Conservation (phyloP, 768 basidiomycete genomes). For the Saitozyma sp. region DNA sequence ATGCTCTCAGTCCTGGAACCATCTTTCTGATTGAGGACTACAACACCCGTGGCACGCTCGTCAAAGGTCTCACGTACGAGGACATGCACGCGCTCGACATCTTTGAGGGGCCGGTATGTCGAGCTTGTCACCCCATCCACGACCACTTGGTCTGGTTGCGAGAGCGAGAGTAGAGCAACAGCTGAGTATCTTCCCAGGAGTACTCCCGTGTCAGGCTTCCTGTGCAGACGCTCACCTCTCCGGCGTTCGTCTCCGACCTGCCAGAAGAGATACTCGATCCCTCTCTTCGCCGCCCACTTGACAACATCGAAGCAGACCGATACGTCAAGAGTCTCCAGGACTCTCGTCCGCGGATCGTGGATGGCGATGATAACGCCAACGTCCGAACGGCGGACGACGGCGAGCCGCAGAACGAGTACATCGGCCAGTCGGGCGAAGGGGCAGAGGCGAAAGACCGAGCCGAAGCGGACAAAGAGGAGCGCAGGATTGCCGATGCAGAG, state of each 20-base stretch:
- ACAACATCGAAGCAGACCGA: conserved; percentile 52
- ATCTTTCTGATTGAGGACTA: conserved; percentile 58
- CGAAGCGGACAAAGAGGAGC: background rate
- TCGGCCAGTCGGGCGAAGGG: too few relatives aligned
- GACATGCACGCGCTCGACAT: conserved; percentile 72
- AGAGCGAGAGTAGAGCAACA: too few relatives aligned
- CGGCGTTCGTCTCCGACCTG: conserved; percentile 6
- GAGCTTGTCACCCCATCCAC: background rate
- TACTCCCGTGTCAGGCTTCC: conserved; percentile 63
- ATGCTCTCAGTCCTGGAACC: too few relatives aligned
- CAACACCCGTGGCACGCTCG: conserved; percentile 75
- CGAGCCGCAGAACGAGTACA: too few relatives aligned
- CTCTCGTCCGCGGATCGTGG: too few relatives aligned
- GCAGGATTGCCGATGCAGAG: background rate
- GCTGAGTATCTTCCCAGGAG: conserved; percentile 59
- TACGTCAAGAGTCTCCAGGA: too few relatives aligned
- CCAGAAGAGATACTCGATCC: conserved; percentile 22
- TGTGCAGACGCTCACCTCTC: conserved; percentile 61
- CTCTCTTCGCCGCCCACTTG: conserved; percentile 42
- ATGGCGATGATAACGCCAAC: too few relatives aligned
- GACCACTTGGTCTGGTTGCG: background rate
- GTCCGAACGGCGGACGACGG: too few relatives aligned
- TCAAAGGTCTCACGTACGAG: conserved; percentile 64
- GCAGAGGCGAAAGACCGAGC: background rate
- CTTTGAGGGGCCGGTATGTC: conserved; percentile 71